Percentiles rank a stretch among this genome's conserved stretches.
Evolutionary conservation across 2,329 filamentous ascomycete genomes (phyloP).

Genomic region (Domatiomyces catenatus): DNA sequence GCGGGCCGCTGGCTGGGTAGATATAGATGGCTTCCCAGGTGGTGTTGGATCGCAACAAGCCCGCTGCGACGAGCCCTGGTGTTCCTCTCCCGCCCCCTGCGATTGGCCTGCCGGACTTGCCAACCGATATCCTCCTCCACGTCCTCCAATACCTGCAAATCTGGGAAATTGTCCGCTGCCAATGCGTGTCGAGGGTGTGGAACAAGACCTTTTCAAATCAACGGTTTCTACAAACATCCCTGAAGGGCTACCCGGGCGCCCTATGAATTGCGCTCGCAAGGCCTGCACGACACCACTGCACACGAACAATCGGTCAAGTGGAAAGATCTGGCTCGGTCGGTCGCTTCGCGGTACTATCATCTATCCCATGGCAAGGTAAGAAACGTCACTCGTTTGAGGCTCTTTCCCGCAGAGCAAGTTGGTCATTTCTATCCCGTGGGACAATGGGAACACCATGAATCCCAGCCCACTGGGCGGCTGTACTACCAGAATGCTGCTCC

Average conservation of each 20-base stretch:
- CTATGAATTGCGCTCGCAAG: slow-evolving; percentile 38
- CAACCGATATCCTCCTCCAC: slow-evolving; percentile 44
- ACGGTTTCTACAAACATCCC: slow-evolving; percentile 32
- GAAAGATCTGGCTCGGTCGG: slow-evolving; percentile 12
- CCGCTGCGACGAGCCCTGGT: background rate
- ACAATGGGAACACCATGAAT: slow-evolving; percentile 28
- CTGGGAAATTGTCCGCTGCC: slow-evolving; percentile 36
- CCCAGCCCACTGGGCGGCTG: slow-evolving; percentile 16
- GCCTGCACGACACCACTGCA: slow-evolving; percentile 2
- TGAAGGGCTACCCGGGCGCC: slow-evolving; percentile 39
- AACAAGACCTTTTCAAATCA: slow-evolving; percentile 35
- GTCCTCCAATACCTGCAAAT: slow-evolving; percentile 36
- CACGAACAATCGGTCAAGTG: slow-evolving; percentile 2
- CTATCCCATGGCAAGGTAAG: slow-evolving; percentile 35
- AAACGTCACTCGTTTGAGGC: slow-evolving; percentile 30
- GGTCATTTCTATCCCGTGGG: slow-evolving; percentile 26
- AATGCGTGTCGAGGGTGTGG: slow-evolving; percentile 38
- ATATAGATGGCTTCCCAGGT: background rate
- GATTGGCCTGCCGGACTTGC: slow-evolving; percentile 25
- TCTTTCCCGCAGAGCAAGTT: slow-evolving; percentile 24
- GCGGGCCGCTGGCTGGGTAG: background rate
- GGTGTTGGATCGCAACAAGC: background rate
- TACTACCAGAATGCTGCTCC: slow-evolving; percentile 15
- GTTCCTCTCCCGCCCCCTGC: background rate
- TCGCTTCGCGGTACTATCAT: slow-evolving; percentile 41